Evolutionary conservation across 2,329 filamentous ascomycete genomes (phyloP).

Genomic region (Fragosphaeria purpurea): DNA sequence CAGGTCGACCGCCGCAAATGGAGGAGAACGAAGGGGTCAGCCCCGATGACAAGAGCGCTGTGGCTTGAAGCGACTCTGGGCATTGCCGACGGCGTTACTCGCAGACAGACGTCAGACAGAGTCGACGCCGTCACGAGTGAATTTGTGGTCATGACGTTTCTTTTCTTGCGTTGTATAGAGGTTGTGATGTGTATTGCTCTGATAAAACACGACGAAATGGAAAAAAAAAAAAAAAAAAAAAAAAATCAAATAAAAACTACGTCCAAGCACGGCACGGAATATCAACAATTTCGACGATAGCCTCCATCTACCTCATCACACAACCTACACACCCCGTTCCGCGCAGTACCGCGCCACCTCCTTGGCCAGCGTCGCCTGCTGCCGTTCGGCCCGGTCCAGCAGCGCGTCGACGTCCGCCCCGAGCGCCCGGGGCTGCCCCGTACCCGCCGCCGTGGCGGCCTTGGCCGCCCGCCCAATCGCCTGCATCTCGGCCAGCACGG

Average conservation of each 20-base stretch:
- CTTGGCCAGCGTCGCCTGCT: conserved; percentile 56
- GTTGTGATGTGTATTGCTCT: no score
- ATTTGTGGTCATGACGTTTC: no score
- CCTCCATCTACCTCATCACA: not conserved
- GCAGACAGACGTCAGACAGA: no score
- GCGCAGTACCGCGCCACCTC: conserved; percentile 68
- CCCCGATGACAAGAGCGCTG: no score
- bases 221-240: not conserved
- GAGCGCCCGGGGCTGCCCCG: conserved; percentile 24
- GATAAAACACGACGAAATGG: not conserved
- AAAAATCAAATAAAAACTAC: not conserved
- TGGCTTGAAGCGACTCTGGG: no score
- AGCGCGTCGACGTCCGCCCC: conserved; percentile 44
- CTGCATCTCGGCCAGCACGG: conserved; percentile 62
- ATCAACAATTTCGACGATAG: no score
- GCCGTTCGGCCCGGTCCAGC: conserved; percentile 55
- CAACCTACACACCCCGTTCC: conserved; percentile 39
- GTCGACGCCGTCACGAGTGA: no score
- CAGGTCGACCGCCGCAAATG: no score
- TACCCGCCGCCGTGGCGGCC: conserved; percentile 14
- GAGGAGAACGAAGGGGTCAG: no score
- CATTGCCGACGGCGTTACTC: no score
- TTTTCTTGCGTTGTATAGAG: no score
- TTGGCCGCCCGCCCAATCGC: conserved; percentile 41
- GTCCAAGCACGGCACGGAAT: not conserved